phyloP scores from a whole-genome alignment of 345 rosid genomes.

The Chamaenerion angustifolium region DNA sequence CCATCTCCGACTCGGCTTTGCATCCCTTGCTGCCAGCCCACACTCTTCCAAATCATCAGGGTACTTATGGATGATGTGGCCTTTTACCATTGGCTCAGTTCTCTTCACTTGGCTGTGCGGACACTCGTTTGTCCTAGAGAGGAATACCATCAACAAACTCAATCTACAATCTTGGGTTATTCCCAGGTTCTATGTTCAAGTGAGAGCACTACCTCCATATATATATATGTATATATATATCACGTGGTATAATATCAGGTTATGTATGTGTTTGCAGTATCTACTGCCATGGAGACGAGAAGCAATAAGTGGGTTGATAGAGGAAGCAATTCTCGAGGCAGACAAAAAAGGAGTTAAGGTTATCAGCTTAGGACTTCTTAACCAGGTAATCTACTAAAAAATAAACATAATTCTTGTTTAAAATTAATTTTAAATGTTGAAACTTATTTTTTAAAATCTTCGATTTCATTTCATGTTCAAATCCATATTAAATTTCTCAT shows the following conservation, averaged over 20 bases:
- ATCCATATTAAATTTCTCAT: too few relatives aligned
- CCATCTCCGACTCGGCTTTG: slow-evolving; percentile 27
- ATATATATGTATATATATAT: too few relatives aligned
- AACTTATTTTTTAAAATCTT: too few relatives aligned
- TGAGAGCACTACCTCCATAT: too few relatives aligned
- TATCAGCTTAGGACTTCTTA: slow-evolving; percentile 24
- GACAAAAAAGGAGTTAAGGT: slow-evolving; percentile 18
- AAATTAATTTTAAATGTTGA: too few relatives aligned
- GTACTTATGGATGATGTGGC: slow-evolving; percentile 23
- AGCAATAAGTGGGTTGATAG: slow-evolving; percentile 15
- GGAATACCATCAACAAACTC: slow-evolving; percentile 18
- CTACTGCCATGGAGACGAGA: slow-evolving; percentile 6
- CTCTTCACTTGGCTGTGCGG: slow-evolving; percentile 13
- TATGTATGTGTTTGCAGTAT: neutral
- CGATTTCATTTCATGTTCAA: too few relatives aligned
- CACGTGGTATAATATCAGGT: too few relatives aligned
- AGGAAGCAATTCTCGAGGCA: slow-evolving; percentile 22
- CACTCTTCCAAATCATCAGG: slow-evolving; percentile 6
- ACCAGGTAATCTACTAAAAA: slow-evolving; percentile 13
- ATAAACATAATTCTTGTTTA: too few relatives aligned
- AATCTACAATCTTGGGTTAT: slow-evolving; percentile 31
- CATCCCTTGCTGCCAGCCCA: slow-evolving; percentile 29
- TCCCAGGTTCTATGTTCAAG: slow-evolving; percentile 21
- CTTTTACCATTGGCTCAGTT: slow-evolving; percentile 13
- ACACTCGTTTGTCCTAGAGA: slow-evolving; percentile 16